Conservation (phyloP, 2,329 filamentous ascomycete genomes). For the Cercospora sp. region DNA sequence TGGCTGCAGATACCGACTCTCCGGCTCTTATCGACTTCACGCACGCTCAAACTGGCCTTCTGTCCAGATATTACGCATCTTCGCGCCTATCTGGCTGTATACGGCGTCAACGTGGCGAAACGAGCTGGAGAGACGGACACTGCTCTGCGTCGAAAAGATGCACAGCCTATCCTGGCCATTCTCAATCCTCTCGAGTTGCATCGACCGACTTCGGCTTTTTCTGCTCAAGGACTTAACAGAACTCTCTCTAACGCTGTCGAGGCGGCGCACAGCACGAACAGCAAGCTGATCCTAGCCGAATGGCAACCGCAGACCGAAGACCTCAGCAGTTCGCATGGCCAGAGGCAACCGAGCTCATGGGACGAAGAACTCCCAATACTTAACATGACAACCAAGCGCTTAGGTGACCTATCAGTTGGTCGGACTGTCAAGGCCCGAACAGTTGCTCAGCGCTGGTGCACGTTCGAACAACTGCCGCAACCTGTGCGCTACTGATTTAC, state of each 20-base stretch:
- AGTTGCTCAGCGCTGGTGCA: constrained; percentile 50
- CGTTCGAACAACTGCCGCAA: constrained; percentile 29
- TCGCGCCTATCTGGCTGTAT: constrained; percentile 64
- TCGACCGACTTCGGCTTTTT: constrained; percentile 69
- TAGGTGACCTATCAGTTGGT: constrained; percentile 45
- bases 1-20: constrained; percentile 56
- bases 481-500: not conserved
- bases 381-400: constrained; percentile 48
- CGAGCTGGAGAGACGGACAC: constrained; percentile 9
- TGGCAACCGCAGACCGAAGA: not conserved
- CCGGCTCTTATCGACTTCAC: constrained; percentile 66
- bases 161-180: constrained; percentile 56
- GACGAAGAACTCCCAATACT: constrained; percentile 50
- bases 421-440: constrained; percentile 47
- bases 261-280: constrained; percentile 47
- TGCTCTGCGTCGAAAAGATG: constrained; percentile 15
- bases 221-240: constrained; percentile 67
- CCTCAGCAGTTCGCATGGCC: not conserved
- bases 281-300: constrained; percentile 47
- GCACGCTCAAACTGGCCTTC: constrained; percentile 70
- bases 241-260: constrained; percentile 66
- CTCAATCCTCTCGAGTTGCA: constrained; percentile 68
- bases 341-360: constrained; percentile 39
- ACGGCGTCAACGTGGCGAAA: constrained; percentile 19
- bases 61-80: constrained; percentile 74